These are phyloP conservation scores for Epichloe sp. DNA, from an alignment of 2,329 filamentous ascomycete species.

Conservation along the genomic window DNA sequence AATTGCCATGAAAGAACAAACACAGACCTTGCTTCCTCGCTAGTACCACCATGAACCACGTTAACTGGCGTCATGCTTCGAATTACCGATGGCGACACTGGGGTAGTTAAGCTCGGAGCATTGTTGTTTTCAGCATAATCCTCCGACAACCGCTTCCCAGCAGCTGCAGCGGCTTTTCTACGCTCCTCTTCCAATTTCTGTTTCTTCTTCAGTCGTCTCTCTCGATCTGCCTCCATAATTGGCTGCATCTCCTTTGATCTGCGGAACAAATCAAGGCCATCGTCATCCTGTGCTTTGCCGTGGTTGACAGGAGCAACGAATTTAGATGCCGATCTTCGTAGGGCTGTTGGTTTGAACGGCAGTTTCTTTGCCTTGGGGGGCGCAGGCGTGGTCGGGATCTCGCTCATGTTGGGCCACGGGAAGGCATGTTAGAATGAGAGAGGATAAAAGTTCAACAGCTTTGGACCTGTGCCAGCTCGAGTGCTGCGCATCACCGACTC, in stretches of 20 bases:
- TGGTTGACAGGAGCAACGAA: slow-evolving; percentile 5
- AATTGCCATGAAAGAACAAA: neutral
- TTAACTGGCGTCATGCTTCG: neutral
- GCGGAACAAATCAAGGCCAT: slow-evolving; percentile 35
- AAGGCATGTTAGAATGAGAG: neutral
- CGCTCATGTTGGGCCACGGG: slow-evolving; percentile 17
- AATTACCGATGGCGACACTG: neutral
- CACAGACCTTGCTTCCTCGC: neutral
- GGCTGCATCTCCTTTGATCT: slow-evolving; percentile 37
- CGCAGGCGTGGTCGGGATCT: slow-evolving; percentile 13
- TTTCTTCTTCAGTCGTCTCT: slow-evolving; percentile 17
- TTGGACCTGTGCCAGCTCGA: neutral
- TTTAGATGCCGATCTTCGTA: slow-evolving; percentile 18
- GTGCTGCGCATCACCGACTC: neutral
- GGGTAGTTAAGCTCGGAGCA: neutral
- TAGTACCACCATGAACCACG: neutral
- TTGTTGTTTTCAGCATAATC: slow-evolving; percentile 8
- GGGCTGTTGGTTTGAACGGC: slow-evolving; percentile 36
- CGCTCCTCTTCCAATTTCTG: slow-evolving; percentile 12
- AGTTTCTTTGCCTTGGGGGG: slow-evolving; percentile 26
- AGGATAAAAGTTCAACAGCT: neutral
- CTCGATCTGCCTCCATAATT: slow-evolving; percentile 27
- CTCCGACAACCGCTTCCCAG: slow-evolving; percentile 13
- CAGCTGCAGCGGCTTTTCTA: slow-evolving; percentile 3
- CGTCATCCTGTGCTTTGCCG: slow-evolving; percentile 13